Conservation (phyloP, 2,329 filamentous ascomycete genomes). For the Aspergillus sp. region DNA sequence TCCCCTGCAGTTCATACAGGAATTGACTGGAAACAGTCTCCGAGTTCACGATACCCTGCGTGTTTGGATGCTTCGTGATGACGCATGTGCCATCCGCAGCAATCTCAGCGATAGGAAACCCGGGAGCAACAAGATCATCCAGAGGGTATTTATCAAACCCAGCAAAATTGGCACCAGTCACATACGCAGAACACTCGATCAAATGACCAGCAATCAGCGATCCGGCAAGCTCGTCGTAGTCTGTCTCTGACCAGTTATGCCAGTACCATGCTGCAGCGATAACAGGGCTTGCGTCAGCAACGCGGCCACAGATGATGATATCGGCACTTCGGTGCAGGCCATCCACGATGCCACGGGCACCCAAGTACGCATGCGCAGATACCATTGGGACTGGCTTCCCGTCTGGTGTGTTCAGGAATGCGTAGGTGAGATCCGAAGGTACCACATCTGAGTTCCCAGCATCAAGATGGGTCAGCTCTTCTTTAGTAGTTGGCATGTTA, state of each 20-base stretch:
- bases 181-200: slow-evolving; percentile 58
- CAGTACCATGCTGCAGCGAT: slow-evolving; percentile 60
- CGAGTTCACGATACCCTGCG: slow-evolving; percentile 45
- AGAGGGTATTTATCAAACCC: slow-evolving; percentile 47
- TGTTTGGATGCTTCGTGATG: slow-evolving; percentile 52
- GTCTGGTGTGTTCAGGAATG: slow-evolving; percentile 39
- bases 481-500: slow-evolving; percentile 33
- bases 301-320: slow-evolving; percentile 54
- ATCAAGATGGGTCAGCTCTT: slow-evolving; percentile 46
- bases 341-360: slow-evolving; percentile 51
- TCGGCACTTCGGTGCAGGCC: slow-evolving; percentile 48
- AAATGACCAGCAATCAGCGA: slow-evolving; percentile 55
- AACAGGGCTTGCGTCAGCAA: slow-evolving; percentile 54
- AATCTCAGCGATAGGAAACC: slow-evolving; percentile 55
- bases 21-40: slow-evolving; percentile 51
- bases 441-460: slow-evolving; percentile 40
- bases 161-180: slow-evolving; percentile 57
- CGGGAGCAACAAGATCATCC: slow-evolving; percentile 46
- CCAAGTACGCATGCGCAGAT: slow-evolving; percentile 51
- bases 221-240: slow-evolving; percentile 54
- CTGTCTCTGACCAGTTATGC: slow-evolving; percentile 53
- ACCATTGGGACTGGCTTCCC: slow-evolving; percentile 50
- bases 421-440: slow-evolving; percentile 39
- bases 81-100: slow-evolving; percentile 48
- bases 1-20: slow-evolving; percentile 53